These are phyloP conservation scores for Triticum monococcum DNA, from an alignment of 176 grass and related monocot species.

Conservation along the genomic window DNA sequence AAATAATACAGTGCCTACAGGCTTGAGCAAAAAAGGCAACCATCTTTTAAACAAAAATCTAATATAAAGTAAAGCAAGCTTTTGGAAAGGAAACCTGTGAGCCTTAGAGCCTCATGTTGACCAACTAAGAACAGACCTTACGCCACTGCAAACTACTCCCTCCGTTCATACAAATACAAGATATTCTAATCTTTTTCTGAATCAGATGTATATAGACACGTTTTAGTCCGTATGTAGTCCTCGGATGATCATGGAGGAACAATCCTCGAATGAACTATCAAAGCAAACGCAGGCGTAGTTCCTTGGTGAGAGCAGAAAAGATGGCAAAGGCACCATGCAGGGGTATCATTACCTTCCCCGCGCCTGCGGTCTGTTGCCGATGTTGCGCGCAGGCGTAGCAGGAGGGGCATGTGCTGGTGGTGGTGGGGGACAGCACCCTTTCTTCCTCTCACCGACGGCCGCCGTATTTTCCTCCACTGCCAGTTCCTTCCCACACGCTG, in stretches of 20 bases:
- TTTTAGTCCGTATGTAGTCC: too few relatives aligned
- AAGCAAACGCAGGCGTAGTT: constrained; percentile 1
- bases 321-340: not conserved
- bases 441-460: constrained; percentile 41
- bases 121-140: not conserved
- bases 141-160: not conserved
- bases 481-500: constrained; percentile 40
- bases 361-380: constrained; percentile 30
- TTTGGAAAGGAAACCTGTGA: not conserved
- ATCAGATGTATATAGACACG: too few relatives aligned
- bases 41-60: not conserved
- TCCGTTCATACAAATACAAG: too few relatives aligned
- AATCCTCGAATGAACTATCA: not conserved
- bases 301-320: not conserved
- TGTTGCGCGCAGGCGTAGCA: constrained; percentile 20
- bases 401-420: constrained; percentile 33
- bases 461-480: constrained; percentile 35
- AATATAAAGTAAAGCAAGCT: constrained; percentile 5
- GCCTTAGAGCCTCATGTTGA: constrained; percentile 2
- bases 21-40: constrained; percentile 1
- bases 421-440: constrained; percentile 51
- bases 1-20: not conserved
- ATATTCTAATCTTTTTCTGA: too few relatives aligned
- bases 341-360: constrained; percentile 40
- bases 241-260: not conserved